These are phyloP conservation scores for Rhododendron kiyosumense DNA, from an alignment of 148 eudicot species.

Conservation along the genomic window DNA sequence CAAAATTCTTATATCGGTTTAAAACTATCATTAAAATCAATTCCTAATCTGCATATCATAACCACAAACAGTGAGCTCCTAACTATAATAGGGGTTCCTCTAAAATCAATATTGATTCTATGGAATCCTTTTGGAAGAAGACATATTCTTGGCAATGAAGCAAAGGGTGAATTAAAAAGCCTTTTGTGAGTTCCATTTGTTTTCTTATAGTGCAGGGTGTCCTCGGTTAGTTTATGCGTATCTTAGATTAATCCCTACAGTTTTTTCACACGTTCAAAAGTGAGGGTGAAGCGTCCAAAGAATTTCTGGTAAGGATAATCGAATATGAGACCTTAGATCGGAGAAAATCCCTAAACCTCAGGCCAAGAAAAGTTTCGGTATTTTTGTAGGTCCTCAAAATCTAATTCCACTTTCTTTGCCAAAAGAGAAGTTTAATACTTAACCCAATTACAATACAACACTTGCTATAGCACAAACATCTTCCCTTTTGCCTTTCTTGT, in stretches of 20 bases:
- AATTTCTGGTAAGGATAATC: neutral
- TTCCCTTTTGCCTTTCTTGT: neutral
- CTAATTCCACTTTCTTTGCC: neutral
- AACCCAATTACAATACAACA: neutral
- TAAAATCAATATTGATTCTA: neutral
- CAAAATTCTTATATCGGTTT: neutral
- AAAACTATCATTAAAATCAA: neutral
- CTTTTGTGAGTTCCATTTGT: neutral
- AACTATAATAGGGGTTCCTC: neutral
- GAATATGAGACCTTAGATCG: neutral
- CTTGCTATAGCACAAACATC: neutral
- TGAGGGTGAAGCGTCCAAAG: neutral
- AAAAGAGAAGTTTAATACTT: neutral
- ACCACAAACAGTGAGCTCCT: neutral
- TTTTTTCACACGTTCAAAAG: neutral
- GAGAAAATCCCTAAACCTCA: neutral
- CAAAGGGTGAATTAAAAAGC: neutral
- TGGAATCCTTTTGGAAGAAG: neutral
- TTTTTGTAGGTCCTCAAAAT: neutral
- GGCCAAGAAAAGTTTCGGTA: neutral
- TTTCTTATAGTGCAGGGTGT: too few species aligned
- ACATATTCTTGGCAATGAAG: conserved; percentile 10
- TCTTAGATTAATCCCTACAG: too few species aligned
- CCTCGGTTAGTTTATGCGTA: too few species aligned
- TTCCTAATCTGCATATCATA: neutral